These are phyloP conservation scores for Sarcodon aspratus DNA, from an alignment of 768 basidiomycete genomes.

Conservation along the genomic window DNA sequence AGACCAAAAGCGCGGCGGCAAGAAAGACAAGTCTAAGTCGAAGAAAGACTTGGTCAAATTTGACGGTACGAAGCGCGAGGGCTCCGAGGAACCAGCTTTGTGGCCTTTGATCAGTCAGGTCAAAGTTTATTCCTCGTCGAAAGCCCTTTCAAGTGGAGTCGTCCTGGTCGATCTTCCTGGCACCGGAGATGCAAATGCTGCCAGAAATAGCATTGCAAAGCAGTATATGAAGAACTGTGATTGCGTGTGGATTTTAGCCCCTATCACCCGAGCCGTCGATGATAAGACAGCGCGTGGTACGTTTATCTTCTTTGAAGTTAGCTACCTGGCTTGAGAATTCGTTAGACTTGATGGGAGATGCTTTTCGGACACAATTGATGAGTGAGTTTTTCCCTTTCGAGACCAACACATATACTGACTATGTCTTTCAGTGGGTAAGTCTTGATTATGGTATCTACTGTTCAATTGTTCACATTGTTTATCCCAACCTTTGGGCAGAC, in stretches of 20 bases:
- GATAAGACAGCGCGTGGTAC: constrained; percentile 51
- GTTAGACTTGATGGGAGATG: constrained; percentile 49
- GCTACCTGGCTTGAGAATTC: not conserved
- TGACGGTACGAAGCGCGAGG: constrained; percentile 15
- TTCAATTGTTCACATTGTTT: not conserved
- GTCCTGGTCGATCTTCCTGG: constrained; percentile 57
- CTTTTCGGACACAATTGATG: constrained; percentile 36
- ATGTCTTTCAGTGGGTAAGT: constrained; percentile 6
- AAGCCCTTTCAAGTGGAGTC: constrained; percentile 46
- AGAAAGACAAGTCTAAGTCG: constrained; percentile 28
- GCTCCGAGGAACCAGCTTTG: constrained; percentile 26
- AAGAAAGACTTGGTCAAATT: constrained; percentile 9
- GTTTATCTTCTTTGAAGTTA: not conserved
- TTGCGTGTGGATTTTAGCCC: constrained; percentile 58
- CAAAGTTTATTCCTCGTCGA: constrained; percentile 40
- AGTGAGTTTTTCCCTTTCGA: no score
- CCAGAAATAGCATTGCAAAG: constrained; percentile 50
- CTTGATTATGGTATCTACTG: not conserved
- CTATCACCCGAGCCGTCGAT: constrained; percentile 52
- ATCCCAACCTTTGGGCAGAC: constrained; percentile 21
- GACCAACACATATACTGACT: not conserved
- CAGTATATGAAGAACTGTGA: constrained; percentile 57
- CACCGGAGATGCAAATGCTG: constrained; percentile 56
- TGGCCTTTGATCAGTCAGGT: constrained; percentile 59
- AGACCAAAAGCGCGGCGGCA: constrained; percentile 37